These are phyloP conservation scores for Macrotyloma uniflorum DNA, from an alignment of 306 rosid genomes.

Conservation along the genomic window DNA sequence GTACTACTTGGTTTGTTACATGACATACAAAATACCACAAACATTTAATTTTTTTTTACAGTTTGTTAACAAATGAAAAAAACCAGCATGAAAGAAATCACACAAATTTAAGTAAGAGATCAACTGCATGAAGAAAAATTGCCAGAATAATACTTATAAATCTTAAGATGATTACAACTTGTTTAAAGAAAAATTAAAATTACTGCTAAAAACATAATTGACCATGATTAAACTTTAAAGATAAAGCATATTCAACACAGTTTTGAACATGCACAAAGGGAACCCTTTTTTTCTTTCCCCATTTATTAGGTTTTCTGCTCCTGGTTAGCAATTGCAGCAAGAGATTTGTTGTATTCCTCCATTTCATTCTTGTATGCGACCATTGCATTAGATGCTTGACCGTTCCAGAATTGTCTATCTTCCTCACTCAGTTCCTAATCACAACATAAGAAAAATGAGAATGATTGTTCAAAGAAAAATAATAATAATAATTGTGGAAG, in stretches of 20 bases:
- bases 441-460: neutral
- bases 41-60: no score
- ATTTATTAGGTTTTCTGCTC: neutral
- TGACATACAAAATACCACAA: no score
- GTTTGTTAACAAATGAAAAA: no score
- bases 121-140: no score
- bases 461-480: neutral
- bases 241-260: constrained; percentile 41
- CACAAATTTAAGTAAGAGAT: no score
- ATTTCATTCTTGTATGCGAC: constrained; percentile 76
- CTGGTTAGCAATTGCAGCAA: constrained; percentile 43
- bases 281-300: no score
- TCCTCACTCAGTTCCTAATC: constrained; percentile 77
- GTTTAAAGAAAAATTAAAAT: neutral
- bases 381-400: constrained; percentile 81
- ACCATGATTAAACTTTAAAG: neutral
- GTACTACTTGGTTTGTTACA: no score
- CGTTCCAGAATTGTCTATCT: constrained; percentile 70
- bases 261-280: no score
- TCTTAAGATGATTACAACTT: neutral
- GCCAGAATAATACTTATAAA: no score
- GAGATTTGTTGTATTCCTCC: constrained; percentile 69
- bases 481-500: neutral
- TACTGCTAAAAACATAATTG: neutral
- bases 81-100: no score